These are phyloP conservation scores for Sambucus nigra DNA, from an alignment of 129 eudicot genomes.

Conservation along the genomic window DNA sequence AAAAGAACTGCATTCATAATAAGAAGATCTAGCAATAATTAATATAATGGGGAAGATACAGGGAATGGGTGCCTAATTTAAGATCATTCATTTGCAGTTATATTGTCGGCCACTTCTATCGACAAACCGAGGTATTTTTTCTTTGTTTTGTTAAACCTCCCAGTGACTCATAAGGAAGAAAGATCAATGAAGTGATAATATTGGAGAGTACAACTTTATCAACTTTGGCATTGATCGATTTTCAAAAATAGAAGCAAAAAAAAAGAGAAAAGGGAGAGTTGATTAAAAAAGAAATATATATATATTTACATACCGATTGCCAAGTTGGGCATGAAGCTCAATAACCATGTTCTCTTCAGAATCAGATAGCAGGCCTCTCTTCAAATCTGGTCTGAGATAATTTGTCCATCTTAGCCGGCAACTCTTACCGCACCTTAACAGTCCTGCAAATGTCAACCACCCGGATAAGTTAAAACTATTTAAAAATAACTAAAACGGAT, in stretches of 20 bases:
- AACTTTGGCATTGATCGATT: conserved; percentile 21
- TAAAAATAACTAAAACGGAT: no score
- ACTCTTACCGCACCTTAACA: conserved; percentile 81
- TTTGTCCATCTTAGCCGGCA: conserved; percentile 90
- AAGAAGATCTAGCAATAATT: not conserved
- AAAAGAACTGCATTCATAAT: not conserved
- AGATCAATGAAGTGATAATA: not conserved
- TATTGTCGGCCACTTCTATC: conserved; percentile 14
- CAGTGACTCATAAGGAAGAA: not conserved
- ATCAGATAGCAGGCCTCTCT: conserved; percentile 64
- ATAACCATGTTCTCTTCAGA: conserved; percentile 68
- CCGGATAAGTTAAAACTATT: not conserved
- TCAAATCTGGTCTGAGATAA: conserved; percentile 66
- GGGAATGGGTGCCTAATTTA: not conserved
- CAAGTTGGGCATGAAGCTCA: conserved; percentile 82
- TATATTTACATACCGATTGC: conserved; percentile 40
- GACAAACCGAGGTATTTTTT: not conserved
- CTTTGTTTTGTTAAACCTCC: not conserved
- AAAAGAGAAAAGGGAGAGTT: not conserved
- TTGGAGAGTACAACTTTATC: conserved; percentile 20
- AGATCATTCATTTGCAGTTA: conserved; percentile 8
- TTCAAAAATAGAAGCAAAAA: not conserved
- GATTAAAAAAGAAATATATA: not conserved
- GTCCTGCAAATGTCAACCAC: conserved; percentile 39
- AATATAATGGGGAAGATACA: not conserved